Evolutionary conservation across 169 alveolate species (phyloP).

Genomic region (Hammondia hammondi): DNA sequence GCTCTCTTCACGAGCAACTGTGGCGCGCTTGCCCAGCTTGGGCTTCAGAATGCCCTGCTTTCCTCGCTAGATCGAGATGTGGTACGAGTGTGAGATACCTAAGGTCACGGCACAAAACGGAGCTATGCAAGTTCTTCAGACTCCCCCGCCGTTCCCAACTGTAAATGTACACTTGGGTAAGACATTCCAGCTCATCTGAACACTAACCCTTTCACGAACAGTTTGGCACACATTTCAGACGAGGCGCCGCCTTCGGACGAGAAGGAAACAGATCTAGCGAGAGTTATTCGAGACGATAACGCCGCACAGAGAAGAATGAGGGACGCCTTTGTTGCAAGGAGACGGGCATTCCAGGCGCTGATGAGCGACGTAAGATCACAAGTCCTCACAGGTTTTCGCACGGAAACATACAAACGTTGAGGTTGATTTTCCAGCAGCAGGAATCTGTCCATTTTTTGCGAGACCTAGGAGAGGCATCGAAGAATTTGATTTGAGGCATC

Average conservation of each 20-base stretch:
- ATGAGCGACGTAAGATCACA: not conserved
- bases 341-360: constrained; percentile 27
- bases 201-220: not conserved
- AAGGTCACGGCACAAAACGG: too few relatives aligned
- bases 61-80: constrained; percentile 42
- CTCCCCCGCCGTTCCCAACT: constrained; percentile 55
- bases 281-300: not conserved
- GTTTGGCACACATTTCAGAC: not conserved
- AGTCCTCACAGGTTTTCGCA: too few relatives aligned
- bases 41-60: not conserved
- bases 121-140: not conserved
- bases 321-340: not conserved
- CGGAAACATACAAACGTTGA: not conserved
- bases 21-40: constrained; percentile 16
- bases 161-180: constrained; percentile 59
- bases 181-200: not conserved
- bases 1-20: not conserved
- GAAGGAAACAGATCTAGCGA: constrained; percentile 25
- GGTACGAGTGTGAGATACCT: not conserved
- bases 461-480: constrained; percentile 24
- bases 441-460: constrained; percentile 26
- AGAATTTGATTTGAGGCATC: not conserved
- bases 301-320: not conserved
- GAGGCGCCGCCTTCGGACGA: constrained; percentile 49
- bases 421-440: not conserved